phyloP scores from a whole-genome alignment of 2,329 filamentous ascomycete species.

The Trichoderma atrobrunneum region DNA sequence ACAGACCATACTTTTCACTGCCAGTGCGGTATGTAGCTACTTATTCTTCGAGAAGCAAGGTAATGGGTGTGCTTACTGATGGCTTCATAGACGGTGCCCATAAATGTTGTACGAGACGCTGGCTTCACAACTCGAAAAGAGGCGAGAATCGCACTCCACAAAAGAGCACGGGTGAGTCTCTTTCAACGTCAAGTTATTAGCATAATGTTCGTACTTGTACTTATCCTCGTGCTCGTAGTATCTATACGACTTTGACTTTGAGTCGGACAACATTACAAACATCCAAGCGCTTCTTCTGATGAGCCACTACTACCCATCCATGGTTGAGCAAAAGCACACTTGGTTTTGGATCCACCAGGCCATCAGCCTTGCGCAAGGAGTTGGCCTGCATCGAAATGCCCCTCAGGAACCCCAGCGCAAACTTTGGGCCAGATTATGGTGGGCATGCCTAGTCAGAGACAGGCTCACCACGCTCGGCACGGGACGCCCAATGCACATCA shows the following conservation, averaged over 20 bases:
- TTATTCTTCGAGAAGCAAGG: not conserved
- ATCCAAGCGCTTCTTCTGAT: constrained; percentile 24
- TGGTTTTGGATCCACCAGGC: constrained; percentile 26
- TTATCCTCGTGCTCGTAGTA: constrained; percentile 3
- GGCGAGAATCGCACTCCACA: constrained; percentile 19
- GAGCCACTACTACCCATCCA: constrained; percentile 25
- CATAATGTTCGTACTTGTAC: not conserved
- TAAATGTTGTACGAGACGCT: not conserved
- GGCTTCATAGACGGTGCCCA: not conserved
- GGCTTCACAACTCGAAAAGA: constrained; percentile 20
- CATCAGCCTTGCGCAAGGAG: constrained; percentile 23
- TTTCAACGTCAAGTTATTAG: too few relatives aligned
- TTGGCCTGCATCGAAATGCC: constrained; percentile 22
- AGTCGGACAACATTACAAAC: constrained; percentile 21
- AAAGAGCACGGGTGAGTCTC: constrained; percentile 17
- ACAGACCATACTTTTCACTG: constrained; percentile 13
- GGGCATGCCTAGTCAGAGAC: constrained; percentile 24
- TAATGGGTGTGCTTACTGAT: not conserved
- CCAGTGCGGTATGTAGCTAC: constrained; percentile 5
- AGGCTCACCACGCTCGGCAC: constrained; percentile 24
- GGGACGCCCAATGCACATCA: constrained; percentile 25
- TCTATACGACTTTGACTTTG: constrained; percentile 24
- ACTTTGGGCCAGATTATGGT: constrained; percentile 25
- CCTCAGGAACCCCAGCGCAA: constrained; percentile 17
- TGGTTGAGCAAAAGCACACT: constrained; percentile 26